Percentiles rank a stretch among this genome's conserved stretches.
Conservation (phyloP, 495 filamentous ascomycete species). For the Podospora australis region DNA sequence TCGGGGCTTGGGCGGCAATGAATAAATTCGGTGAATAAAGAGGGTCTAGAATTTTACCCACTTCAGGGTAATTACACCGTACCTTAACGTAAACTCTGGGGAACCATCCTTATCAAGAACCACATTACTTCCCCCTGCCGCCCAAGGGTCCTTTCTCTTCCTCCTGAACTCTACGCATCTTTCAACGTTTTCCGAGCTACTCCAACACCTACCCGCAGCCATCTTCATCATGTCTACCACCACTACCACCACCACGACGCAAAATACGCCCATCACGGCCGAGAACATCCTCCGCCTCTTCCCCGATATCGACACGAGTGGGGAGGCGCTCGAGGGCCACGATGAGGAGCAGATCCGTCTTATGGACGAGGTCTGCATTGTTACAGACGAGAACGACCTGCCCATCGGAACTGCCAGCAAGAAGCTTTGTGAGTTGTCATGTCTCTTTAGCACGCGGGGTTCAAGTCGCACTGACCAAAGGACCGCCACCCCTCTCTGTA, state of each 20-base stretch:
- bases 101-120: too few relatives aligned
- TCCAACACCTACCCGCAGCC: neutral
- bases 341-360: conserved; percentile 95
- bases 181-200: neutral
- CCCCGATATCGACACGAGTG: conserved; percentile 89
- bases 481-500: conserved; percentile 27
- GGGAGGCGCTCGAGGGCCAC: conserved; percentile 73
- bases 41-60: neutral
- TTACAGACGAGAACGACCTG: conserved; percentile 81
- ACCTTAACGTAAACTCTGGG: neutral
- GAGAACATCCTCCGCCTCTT: conserved; percentile 84
- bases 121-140: neutral
- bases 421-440: conserved; percentile 73
- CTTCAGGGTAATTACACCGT: neutral
- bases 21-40: neutral
- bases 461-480: conserved; percentile 9
- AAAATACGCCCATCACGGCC: conserved; percentile 59
- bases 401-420: conserved; percentile 98
- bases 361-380: conserved; percentile 99
- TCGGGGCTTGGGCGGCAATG: neutral
- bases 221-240: conserved; percentile 28
- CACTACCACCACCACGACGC: conserved; percentile 35
- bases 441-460: neutral
- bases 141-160: neutral
- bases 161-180: neutral